Evolutionary conservation across 163 green algal species (phyloP), one percentile per base, ranked within the genome.

Genomic region (Chlamydomonas reinhardtii): DNA sequence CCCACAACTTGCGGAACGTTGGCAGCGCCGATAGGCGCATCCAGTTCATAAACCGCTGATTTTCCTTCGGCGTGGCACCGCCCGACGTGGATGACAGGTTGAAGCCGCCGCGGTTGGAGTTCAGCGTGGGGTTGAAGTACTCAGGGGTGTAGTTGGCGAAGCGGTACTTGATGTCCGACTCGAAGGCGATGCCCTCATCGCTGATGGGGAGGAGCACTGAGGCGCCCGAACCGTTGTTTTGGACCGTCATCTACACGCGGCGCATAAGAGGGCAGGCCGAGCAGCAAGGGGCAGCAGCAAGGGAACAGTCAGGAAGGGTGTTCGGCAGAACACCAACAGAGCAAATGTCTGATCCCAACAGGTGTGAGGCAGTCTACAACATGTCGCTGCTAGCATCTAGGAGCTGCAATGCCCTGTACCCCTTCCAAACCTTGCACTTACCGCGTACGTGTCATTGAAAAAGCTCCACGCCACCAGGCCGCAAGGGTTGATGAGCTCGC

Each of bases 401-500:
- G n/a, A n/a, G n/a, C n/a, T n/a, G n/a, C n/a, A n/a, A n/a, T n/a
- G n/a, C n/a, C n/a, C n/a, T n/a, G n/a, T n/a, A n/a, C n/a, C n/a
- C n/a, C n/a, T n/a, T n/a, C n/a, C 9, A 56, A 17, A 56, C 37
- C 25, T 2, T 12, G 32, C 17, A 31, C 85, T 24, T 20, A 95
- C 76, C 39, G 70, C 59, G 86, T 96, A 99, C 5, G 93, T 97
- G 94, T 99, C 97, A 83, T 99, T 99, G 95, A 99, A 99, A 75
- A 95, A 94, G 52, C 90, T 96, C 94, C 96, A 98, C 0, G 97
- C 96, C 1, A 98, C 92, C 52, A 99, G 93, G 25, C 98, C 98
- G 90, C 98, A 99, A 0, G 98, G 98, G 73, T 95, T 95, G 81
- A 99, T 98, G 43, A 73, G 35, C 37, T 72, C 16, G 68, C 65